A percentile compares a stretch with the other conserved stretches of the same genome.
Evolutionary conservation across 2,329 filamentous ascomycete species (phyloP).

Genomic region (Aspergillus ochraceoroseus): DNA sequence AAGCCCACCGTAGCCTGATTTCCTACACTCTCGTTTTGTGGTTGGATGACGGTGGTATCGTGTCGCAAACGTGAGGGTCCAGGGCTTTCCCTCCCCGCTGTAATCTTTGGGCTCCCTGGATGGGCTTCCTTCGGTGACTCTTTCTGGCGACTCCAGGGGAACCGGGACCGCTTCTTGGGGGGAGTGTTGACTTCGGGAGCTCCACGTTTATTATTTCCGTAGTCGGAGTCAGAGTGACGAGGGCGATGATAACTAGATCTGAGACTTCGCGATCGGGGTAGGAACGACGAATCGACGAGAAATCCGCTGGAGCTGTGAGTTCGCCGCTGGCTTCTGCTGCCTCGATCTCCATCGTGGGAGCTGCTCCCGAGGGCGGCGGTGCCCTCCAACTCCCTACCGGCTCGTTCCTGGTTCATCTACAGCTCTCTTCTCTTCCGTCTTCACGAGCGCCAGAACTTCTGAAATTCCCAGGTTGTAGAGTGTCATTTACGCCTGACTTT

Average conservation of each 20-base stretch:
- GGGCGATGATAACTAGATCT: conserved; percentile 24
- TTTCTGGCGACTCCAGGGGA: conserved; percentile 34
- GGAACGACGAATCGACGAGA: conserved; percentile 43
- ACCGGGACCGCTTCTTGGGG: conserved; percentile 36
- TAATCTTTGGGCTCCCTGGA: conserved; percentile 9
- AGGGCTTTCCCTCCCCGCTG: conserved; percentile 12
- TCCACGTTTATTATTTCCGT: conserved; percentile 43
- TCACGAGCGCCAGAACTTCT: conserved; percentile 20
- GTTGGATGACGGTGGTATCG: conserved; percentile 16
- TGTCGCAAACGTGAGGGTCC: conserved; percentile 15
- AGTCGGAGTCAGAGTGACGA: conserved; percentile 28
- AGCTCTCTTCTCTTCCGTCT: conserved; percentile 16
- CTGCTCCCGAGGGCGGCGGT: conserved; percentile 34
- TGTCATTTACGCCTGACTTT: too few species aligned
- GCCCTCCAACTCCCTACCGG: conserved; percentile 35
- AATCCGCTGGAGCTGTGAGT: conserved; percentile 40
- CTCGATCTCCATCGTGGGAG: conserved; percentile 34
- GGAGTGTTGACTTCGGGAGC: conserved; percentile 30
- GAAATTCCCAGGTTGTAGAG: neutral
- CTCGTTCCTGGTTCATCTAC: conserved; percentile 29
- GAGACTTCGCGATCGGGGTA: conserved; percentile 28
- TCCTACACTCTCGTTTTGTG: conserved; percentile 11
- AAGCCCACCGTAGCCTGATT: conserved; percentile 38
- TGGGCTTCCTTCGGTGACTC: conserved; percentile 31
- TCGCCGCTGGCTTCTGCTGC: conserved; percentile 25